A percentile compares a stretch with the other conserved stretches of the same genome.
These are phyloP conservation scores for Saturnispora sanitii DNA, from an alignment of 805 yeast species.

Conservation along the genomic window DNA sequence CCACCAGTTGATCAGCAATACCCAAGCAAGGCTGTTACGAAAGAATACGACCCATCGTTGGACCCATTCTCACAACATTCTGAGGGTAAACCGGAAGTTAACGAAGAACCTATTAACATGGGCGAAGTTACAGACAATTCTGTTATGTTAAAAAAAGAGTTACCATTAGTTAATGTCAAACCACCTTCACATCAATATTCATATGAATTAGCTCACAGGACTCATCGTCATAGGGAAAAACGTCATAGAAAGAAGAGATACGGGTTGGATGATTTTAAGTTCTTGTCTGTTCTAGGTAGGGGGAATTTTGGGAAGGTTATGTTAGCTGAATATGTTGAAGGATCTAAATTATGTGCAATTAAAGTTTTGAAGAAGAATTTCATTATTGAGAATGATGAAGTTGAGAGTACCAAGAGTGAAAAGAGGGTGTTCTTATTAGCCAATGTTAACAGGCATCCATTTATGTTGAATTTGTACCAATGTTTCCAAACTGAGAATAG, in stretches of 20 bases:
- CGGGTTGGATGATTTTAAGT: conserved; percentile 91
- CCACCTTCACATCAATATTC: conserved; percentile 13
- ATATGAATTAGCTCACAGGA: conserved; percentile 13
- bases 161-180: not conserved
- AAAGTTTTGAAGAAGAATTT: conserved; percentile 94
- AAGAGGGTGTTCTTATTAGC: conserved; percentile 73
- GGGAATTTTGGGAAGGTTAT: conserved; percentile 98
- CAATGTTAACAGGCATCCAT: conserved; percentile 85
- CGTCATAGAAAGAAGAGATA: conserved; percentile 54
- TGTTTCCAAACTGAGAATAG: conserved; percentile 98
- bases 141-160: not conserved
- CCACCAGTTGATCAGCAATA: conserved; percentile 9
- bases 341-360: conserved; percentile 80
- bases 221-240: conserved; percentile 23
- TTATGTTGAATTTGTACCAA: conserved; percentile 80
- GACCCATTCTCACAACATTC: too few species aligned
- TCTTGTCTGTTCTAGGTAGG: conserved; percentile 90
- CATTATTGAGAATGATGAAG: conserved; percentile 91
- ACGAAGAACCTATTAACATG: too few species aligned
- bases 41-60: conserved; percentile 1
- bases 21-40: conserved; percentile 21
- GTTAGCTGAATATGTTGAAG: conserved; percentile 87
- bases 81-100: too few species aligned
- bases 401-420: conserved; percentile 89
- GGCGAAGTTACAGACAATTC: not conserved